Evolutionary conservation across 257 asterid species (phyloP).

Genomic region (Paraleonurus japonicus): DNA sequence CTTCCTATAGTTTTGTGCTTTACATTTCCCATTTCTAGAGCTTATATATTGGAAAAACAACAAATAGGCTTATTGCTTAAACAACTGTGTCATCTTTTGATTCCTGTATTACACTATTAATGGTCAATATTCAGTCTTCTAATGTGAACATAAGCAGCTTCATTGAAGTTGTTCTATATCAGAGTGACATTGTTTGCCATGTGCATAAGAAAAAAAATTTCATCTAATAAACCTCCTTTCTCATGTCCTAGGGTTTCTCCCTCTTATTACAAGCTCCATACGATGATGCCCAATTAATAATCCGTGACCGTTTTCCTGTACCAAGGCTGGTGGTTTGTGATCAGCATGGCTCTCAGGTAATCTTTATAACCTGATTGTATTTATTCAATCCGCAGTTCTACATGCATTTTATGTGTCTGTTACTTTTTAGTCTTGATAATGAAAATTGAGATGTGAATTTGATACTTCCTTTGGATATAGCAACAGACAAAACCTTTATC

Average conservation of each 20-base stretch:
- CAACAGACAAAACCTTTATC: neutral
- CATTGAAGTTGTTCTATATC: slow-evolving; percentile 10
- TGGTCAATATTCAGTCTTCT: neutral
- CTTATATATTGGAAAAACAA: neutral
- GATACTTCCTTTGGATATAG: neutral
- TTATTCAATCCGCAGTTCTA: neutral
- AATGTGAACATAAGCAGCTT: neutral
- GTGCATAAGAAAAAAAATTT: neutral
- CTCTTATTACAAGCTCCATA: slow-evolving; percentile 84
- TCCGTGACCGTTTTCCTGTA: slow-evolving; percentile 86
- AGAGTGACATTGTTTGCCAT: slow-evolving; percentile 1
- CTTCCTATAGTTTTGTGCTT: neutral
- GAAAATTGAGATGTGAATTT: neutral
- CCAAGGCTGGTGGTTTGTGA: slow-evolving; percentile 98
- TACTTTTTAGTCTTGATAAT: neutral
- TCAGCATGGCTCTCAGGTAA: slow-evolving; percentile 99
- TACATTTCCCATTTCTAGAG: neutral
- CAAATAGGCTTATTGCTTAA: neutral
- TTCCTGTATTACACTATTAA: neutral
- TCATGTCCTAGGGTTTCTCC: slow-evolving; percentile 64
- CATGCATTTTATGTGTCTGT: neutral
- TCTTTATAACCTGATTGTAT: slow-evolving; percentile 1
- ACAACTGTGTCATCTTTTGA: neutral
- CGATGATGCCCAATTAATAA: slow-evolving; percentile 75
- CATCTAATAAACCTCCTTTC: slow-evolving; percentile 14